phyloP scores from a whole-genome alignment of 2,329 filamentous ascomycete genomes.

The Davidsoniella neocaledoniae region DNA sequence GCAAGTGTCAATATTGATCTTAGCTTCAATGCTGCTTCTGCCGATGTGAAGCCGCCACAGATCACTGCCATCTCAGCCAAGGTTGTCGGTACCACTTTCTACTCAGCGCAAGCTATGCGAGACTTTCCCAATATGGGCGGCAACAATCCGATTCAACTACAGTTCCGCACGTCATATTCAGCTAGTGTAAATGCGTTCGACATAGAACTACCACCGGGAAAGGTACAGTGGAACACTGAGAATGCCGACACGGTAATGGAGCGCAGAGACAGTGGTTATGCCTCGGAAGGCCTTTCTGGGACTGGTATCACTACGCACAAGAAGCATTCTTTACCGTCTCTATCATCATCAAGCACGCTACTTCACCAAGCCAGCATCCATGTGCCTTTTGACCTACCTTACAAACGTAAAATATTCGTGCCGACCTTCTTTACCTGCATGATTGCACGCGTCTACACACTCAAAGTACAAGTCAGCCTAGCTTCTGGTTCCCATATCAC shows the following conservation, averaged over 20 bases:
- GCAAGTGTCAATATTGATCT: conserved; percentile 27
- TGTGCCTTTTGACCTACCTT: conserved; percentile 32
- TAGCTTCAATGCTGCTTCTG: conserved; percentile 28
- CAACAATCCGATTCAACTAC: conserved; percentile 25
- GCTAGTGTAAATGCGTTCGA: conserved; percentile 27
- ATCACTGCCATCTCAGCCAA: conserved; percentile 33
- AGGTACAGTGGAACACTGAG: conserved; percentile 25
- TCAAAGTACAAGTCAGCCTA: conserved; percentile 29
- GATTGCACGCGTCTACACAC: conserved; percentile 35
- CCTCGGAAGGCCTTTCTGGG: conserved; percentile 9
- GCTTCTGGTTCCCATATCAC: conserved; percentile 27
- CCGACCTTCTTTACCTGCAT: conserved; percentile 44
- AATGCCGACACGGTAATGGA: conserved; percentile 12
- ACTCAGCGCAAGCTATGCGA: conserved; percentile 28
- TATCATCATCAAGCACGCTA: conserved; percentile 7
- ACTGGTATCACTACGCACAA: conserved; percentile 18
- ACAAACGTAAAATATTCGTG: conserved; percentile 31
- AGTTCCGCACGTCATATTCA: conserved; percentile 29
- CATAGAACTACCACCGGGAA: conserved; percentile 17
- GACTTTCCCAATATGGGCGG: conserved; percentile 34
- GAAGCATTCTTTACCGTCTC: no score
- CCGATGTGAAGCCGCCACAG: conserved; percentile 22
- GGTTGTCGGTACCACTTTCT: conserved; percentile 35
- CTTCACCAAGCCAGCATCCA: conserved; percentile 26
- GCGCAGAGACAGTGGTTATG: conserved; percentile 38